Conservation (phyloP, 2,329 filamentous ascomycete genomes). For the Calcarisporium arbuscula region DNA sequence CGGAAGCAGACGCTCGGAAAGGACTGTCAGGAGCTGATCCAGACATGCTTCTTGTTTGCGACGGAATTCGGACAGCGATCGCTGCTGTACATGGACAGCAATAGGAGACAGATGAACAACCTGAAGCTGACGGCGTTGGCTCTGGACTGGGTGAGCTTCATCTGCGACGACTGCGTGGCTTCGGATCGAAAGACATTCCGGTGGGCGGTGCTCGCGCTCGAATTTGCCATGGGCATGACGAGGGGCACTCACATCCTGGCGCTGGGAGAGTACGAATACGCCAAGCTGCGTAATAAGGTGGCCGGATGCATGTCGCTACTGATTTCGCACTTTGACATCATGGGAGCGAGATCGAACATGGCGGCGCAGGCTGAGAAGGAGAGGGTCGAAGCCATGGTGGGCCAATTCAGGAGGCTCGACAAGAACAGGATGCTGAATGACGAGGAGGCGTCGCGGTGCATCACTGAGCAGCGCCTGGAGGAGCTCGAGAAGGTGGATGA, state of each 20-base stretch:
- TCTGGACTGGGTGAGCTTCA: constrained; percentile 95
- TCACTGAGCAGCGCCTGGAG: constrained; percentile 68
- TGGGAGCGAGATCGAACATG: constrained; percentile 89
- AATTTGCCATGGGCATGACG: constrained; percentile 97
- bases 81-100: constrained; percentile 91
- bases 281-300: constrained; percentile 76
- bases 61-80: constrained; percentile 97
- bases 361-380: constrained; percentile 93
- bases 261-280: constrained; percentile 82
- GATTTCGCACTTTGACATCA: constrained; percentile 98
- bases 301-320: constrained; percentile 95
- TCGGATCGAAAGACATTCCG: constrained; percentile 94
- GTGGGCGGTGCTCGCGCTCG: constrained; percentile 91
- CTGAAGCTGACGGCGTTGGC: constrained; percentile 88
- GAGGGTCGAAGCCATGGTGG: constrained; percentile 71
- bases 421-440: constrained; percentile 70
- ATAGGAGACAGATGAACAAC: constrained; percentile 94
- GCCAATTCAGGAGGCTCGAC: constrained; percentile 71
- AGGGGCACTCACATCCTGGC: constrained; percentile 88
- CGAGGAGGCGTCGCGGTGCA: constrained; percentile 71
- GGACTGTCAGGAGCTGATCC: constrained; percentile 90
- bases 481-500: constrained; percentile 74
- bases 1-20: constrained; percentile 75
- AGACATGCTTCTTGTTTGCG: constrained; percentile 97
- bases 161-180: constrained; percentile 92